These are phyloP conservation scores for Candida chilensis DNA, from an alignment of 805 yeast species.

Conservation along the genomic window DNA sequence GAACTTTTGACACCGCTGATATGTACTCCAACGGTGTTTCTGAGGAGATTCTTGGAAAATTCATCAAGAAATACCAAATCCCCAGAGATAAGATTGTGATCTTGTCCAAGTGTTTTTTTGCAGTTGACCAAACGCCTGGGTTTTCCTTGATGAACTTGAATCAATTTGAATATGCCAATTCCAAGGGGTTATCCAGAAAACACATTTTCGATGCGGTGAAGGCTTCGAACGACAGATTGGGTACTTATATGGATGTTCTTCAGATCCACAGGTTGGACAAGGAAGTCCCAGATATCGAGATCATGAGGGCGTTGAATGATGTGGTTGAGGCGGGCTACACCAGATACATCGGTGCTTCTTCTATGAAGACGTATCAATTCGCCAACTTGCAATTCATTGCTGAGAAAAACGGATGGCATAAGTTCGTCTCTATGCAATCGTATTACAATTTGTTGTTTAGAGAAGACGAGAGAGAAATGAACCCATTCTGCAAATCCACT, in stretches of 20 bases:
- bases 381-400: conserved; percentile 19
- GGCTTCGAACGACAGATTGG: conserved; percentile 11
- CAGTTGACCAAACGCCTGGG: conserved; percentile 5
- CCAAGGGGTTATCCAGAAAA: conserved; percentile 11
- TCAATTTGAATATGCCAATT: conserved; percentile 6
- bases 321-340: conserved; percentile 11
- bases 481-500: conserved; percentile 12
- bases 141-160: conserved; percentile 1
- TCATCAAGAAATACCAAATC: conserved; percentile 11
- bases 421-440: conserved; percentile 19
- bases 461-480: conserved; percentile 21
- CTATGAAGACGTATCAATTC: conserved; percentile 16
- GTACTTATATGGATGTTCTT: conserved; percentile 17
- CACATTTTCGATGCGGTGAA: conserved; percentile 16
- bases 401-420: conserved; percentile 15
- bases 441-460: conserved; percentile 16
- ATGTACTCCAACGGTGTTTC: conserved; percentile 12
- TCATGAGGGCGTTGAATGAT: conserved; percentile 16
- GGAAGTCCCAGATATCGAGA: conserved; percentile 13
- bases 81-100: conserved; percentile 12
- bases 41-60: conserved; percentile 11
- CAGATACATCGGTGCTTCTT: conserved; percentile 16
- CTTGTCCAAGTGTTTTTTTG: conserved; percentile 8
- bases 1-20: conserved; percentile 16
- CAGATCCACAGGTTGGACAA: conserved; percentile 17